Conservation (phyloP, 2,329 filamentous ascomycete species). For the Penicillium sp. region DNA sequence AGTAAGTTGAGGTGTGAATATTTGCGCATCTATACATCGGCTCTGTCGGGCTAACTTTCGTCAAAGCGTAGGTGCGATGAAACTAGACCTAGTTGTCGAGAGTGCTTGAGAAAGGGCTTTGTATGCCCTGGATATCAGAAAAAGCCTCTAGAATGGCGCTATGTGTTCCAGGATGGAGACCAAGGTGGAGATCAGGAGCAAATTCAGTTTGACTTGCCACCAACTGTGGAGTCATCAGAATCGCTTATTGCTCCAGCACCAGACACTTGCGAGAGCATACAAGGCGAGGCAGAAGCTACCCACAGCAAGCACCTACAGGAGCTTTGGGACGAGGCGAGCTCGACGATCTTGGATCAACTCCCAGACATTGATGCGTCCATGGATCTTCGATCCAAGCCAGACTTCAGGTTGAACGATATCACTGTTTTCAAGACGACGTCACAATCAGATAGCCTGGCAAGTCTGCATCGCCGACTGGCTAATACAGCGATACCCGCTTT, state of each 20-base stretch:
- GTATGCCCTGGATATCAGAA: slow-evolving; percentile 22
- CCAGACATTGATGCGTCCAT: slow-evolving; percentile 13
- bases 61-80: slow-evolving; percentile 24
- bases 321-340: slow-evolving; percentile 11
- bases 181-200: slow-evolving; percentile 8
- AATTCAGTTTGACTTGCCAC: background rate
- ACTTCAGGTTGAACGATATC: background rate
- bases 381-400: slow-evolving; percentile 2
- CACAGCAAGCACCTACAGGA: slow-evolving; percentile 7
- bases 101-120: slow-evolving; percentile 19
- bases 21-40: slow-evolving; percentile 3
- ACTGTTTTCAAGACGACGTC: background rate
- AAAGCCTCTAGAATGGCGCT: slow-evolving; percentile 22
- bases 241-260: background rate
- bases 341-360: slow-evolving; percentile 17
- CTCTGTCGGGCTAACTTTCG: slow-evolving; percentile 3
- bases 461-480: slow-evolving; percentile 19
- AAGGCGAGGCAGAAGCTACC: background rate
- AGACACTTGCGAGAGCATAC: background rate
- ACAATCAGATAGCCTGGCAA: slow-evolving; percentile 16
- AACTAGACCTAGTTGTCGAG: slow-evolving; percentile 23
- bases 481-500: slow-evolving; percentile 19
- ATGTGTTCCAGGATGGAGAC: slow-evolving; percentile 19
- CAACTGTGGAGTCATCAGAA: background rate
- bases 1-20: slow-evolving; percentile 22